Conservation (phyloP, 208 protist species). For the Vickermania ingenoplastis region DNA sequence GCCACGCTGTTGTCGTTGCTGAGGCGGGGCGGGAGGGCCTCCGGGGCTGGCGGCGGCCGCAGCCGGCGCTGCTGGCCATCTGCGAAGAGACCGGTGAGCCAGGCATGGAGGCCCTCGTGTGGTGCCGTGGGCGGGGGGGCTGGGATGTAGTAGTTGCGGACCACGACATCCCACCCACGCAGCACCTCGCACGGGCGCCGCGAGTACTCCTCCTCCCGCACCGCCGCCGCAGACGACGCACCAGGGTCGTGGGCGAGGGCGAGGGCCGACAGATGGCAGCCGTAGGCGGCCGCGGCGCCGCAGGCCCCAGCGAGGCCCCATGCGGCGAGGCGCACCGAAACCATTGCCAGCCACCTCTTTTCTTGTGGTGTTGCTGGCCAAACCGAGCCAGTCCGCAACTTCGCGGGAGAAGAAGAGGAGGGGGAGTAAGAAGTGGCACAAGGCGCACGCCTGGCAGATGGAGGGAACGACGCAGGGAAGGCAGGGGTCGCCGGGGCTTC, state of each 20-base stretch:
- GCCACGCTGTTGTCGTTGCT: not conserved
- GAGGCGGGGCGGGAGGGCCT: not conserved
- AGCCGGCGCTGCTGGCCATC: slow-evolving; percentile 8
- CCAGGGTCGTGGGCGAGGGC: slow-evolving; percentile 31
- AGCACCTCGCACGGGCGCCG: slow-evolving; percentile 57
- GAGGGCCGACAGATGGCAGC: slow-evolving; percentile 15
- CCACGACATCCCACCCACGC: slow-evolving; percentile 64
- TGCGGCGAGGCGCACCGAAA: slow-evolving; percentile 6
- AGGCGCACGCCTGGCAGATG: no score
- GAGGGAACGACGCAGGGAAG: no score
- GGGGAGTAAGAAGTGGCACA: no score
- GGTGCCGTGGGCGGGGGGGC: not conserved
- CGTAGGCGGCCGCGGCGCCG: slow-evolving; percentile 11
- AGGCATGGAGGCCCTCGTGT: not conserved
- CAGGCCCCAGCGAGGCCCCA: slow-evolving; percentile 8
- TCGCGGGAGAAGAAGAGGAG: no score
- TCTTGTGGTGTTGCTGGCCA: no score
- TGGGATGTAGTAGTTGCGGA: slow-evolving; percentile 62
- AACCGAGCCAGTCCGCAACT: no score
- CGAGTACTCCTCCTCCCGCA: slow-evolving; percentile 38
- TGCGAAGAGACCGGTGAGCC: slow-evolving; percentile 13
- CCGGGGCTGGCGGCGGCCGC: not conserved
- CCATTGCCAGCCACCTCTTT: slow-evolving; percentile 5
- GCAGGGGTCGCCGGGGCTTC: no score
- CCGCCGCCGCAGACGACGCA: slow-evolving; percentile 4